A percentile compares a stretch with the other conserved stretches of the same genome.
Conservation (phyloP, 106 monocot species). For the Ottelia alismoides region DNA sequence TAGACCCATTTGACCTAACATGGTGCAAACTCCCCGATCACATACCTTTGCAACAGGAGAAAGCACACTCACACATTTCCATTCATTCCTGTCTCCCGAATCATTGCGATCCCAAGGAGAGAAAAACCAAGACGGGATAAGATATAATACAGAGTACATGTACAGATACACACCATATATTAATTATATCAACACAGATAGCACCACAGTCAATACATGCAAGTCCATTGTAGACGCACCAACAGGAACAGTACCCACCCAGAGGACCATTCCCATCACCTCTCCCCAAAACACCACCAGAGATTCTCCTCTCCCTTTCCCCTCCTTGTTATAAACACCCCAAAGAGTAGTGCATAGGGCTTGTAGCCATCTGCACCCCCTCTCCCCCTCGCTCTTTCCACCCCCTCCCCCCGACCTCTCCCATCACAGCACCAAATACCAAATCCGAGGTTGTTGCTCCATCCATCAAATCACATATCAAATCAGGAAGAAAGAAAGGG, state of each 20-base stretch:
- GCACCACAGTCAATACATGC: background rate
- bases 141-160: too few relatives aligned
- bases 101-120: too few relatives aligned
- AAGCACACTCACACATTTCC: too few relatives aligned
- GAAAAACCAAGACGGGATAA: too few relatives aligned
- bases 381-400: background rate
- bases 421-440: constrained; percentile 19
- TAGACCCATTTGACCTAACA: too few relatives aligned
- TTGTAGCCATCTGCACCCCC: background rate
- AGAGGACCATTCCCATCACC: background rate
- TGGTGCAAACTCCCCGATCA: too few relatives aligned
- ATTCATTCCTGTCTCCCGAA: too few relatives aligned
- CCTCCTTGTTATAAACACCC: background rate
- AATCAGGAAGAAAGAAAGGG: constrained; percentile 4
- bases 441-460: constrained; percentile 46
- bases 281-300: too few relatives aligned
- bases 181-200: background rate
- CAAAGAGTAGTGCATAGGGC: background rate
- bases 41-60: too few relatives aligned
- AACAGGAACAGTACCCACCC: background rate
- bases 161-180: too few relatives aligned
- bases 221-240: background rate
- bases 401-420: constrained; percentile 1
- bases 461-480: constrained; percentile 19
- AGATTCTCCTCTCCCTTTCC: background rate